Evolutionary conservation across 2,329 filamentous ascomycete species (phyloP), one percentile per base, ranked within the genome.

Genomic region (Colletotrichum sp.): DNA sequence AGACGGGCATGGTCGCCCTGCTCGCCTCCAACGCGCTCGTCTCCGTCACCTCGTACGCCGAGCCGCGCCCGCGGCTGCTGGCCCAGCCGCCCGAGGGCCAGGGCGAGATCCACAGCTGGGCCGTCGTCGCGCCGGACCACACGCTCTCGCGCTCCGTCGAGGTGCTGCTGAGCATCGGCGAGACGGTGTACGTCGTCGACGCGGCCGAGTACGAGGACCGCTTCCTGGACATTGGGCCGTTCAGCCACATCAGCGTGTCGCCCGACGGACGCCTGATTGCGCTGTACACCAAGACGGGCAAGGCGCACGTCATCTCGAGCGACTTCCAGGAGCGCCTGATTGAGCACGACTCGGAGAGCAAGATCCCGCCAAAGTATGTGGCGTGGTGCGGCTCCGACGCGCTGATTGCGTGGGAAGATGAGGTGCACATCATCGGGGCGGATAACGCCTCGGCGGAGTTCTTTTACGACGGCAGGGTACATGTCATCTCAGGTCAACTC

Each of bases 311-410:
- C 32, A 96, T 99, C 67, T 97, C 95, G 64, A 96, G 95, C 81
- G 96, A 99, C 83, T 99, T 99, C 83, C 96, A 98, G 82, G 96
- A 94, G 81, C 93, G 96, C 73, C 88, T 98, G 77, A 96, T 96
- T 82, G 96, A 99, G 85, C 96, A 99, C 82, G 93, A 98, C 81
- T 96, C 96, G 1, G 93, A 93, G 79, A 96, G 95, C 12, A 94
- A 94, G 83, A 98, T 95, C 7, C 90, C 93, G 2, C 97, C 97
- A 5, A 94, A 95, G 80, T 95, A 97, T 78, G 90, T 99, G 77
- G 94, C 97, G 80, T 99, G 97, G 97, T 99, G 97, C 83, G 97
- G 97, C 7, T 96, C 97, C 80, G 96, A 99, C 84, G 95, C 96
- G 16, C 94, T 98, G 32, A 92, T 99, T 80, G 96, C 96, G 1